Evolutionary conservation across 2,329 filamentous ascomycete species (phyloP), one percentile per base, ranked within the genome.

Genomic region (Colletotrichum sp.): DNA sequence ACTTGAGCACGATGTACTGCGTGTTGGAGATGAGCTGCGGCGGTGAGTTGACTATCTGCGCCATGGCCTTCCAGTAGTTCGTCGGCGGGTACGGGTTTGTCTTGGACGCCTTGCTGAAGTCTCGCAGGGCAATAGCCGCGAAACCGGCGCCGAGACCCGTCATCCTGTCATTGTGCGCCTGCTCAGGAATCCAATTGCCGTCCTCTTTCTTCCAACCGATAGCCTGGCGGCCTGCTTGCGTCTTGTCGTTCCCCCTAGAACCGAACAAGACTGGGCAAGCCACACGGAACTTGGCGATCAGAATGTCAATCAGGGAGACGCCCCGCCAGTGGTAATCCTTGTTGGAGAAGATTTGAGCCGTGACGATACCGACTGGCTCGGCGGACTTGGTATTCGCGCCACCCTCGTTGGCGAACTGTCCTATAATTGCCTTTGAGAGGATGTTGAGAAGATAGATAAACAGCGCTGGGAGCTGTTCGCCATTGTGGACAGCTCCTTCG

Each of bases 221-320:
- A n/a, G 90, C 89, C 21, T 84, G 79, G 14, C 93, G 90, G 1
- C 95, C 95, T 13, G 88, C 87, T 61, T 92, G 90, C 1, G 93
- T 98, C 77, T 89, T 92, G 82, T 98, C 95, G 77, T 88, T 92
- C 28, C 95, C 96, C 59, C 92, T 90, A 78, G 96, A 92, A 21
- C 96, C 96, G 82, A 98, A 99, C 1, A 99, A 87, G 2, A 96
- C 93, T 0, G 97, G 96, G 80, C 95, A 98, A 5, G 92, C 89
- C 18, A 94, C 89, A 75, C 96, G 92, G 81, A 95, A 94, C 84
- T 99, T 98, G 71, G 96, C 88, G 80, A 98, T 93, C 34, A 99
- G 88, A 75, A 99, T 95, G 82, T 98, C 95, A 68, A 95, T 93
- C 74, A 98, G 88, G 2, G 93, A 90, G 64, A 90, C 85, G 10